phyloP scores from a whole-genome alignment of 257 asterid species.

The Rhazya stricta region DNA sequence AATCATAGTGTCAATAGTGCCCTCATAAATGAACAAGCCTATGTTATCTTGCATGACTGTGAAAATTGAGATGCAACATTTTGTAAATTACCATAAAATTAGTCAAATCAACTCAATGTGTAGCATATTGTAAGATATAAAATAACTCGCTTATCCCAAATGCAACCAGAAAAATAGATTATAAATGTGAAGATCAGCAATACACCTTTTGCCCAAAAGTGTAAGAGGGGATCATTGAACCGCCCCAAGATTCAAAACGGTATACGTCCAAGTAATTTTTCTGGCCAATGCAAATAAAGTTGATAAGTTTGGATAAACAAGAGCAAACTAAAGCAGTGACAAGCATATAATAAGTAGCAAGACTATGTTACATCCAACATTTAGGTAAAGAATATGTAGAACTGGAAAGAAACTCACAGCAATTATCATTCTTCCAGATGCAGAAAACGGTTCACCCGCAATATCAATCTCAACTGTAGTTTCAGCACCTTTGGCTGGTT shows the following conservation, averaged over 20 bases:
- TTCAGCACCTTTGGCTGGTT: slow-evolving; percentile 95
- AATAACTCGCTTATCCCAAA: neutral
- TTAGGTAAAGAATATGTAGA: slow-evolving; percentile 11
- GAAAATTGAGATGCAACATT: neutral
- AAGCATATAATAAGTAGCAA: neutral
- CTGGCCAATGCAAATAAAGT: slow-evolving; percentile 38
- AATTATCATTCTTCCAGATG: slow-evolving; percentile 83
- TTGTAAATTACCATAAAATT: neutral
- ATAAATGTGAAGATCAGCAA: neutral
- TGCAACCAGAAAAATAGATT: neutral
- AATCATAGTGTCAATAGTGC: neutral
- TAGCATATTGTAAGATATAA: neutral
- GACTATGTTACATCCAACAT: neutral
- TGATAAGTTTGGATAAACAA: slow-evolving; percentile 7
- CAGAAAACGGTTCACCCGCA: slow-evolving; percentile 85
- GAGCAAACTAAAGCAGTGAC: neutral
- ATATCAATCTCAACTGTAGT: slow-evolving; percentile 88
- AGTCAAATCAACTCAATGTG: neutral
- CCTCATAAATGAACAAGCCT: neutral
- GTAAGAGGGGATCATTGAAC: slow-evolving; percentile 80
- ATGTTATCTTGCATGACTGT: neutral
- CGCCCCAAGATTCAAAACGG: slow-evolving; percentile 92
- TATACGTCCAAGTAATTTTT: slow-evolving; percentile 94
- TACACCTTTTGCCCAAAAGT: slow-evolving; percentile 72
- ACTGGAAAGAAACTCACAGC: slow-evolving; percentile 57